Base-by-base conservation (phyloP, 2,329 filamentous ascomycete genomes). In the Colletotrichum paranaense region DNA sequence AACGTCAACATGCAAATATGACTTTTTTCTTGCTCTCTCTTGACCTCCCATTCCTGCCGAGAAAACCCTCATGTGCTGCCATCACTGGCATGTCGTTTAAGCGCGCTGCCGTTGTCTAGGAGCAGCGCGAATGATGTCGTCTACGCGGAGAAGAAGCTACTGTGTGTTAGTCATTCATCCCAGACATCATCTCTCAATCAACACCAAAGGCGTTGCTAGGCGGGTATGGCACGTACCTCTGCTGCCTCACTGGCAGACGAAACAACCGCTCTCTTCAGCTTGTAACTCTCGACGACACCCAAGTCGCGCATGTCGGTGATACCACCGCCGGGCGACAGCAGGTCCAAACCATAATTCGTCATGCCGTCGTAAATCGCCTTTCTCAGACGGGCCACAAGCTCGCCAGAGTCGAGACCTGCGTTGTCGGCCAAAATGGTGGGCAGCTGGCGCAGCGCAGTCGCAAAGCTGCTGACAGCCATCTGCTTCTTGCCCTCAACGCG, bases 371-470 rank as follows among this genome's bases (percentile, higher is more conserved):
- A 98, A 77, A 98, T 95, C 26, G 95, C 94, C 84, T 97, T 97
- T 79, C 97, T 92, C 79, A 99, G 89, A 76, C 96, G 92, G 14
- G 95, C 94, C 32, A 99, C 95, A 35, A 99, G 90, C 75, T 98
- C 97, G 78, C 95, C 96, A 28, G 95, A 98, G 84, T 99, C 97
- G 76, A 98, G 90, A 81, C 97, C 97, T 46, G 97, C 97, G 78
- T 99, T 99, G 87, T 99, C 97, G 2, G 97, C 97, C 74, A 99
- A 90, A 76, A 98, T 98, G 9, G 97, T 99, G 7, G 97, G 97
- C 66, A 99, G 88, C 83, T 99, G 97, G 79, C 95, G 92, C 73
- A 99, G 89, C 35, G 97, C 97, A 71, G 92, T 89, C 28, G 96
- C 94, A 81, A 98, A 99, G 5, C 94, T 91, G 75, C 95, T 92